Conservation (phyloP, 495 filamentous ascomycete species). For the Aspergillus wentii region DNA sequence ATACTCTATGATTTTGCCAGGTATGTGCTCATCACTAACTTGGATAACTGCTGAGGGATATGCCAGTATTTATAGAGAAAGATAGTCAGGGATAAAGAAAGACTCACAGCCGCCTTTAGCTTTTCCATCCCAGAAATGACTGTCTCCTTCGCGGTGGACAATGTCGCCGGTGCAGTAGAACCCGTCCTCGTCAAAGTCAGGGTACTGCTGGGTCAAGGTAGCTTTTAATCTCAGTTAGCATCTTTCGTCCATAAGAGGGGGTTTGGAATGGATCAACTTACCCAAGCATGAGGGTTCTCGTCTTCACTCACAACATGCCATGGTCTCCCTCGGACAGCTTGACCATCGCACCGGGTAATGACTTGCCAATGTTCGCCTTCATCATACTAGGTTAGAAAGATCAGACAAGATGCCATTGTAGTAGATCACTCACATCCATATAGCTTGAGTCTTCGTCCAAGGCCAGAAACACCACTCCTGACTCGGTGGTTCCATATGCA, state of each 20-base stretch:
- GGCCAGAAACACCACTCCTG: background rate
- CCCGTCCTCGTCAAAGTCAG: slow-evolving; percentile 7
- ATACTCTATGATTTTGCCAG: no score
- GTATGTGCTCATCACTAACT: no score
- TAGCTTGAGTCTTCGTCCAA: background rate
- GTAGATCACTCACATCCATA: background rate
- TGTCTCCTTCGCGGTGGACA: slow-evolving; percentile 3
- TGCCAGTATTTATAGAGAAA: no score
- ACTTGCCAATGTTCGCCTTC: slow-evolving; percentile 4
- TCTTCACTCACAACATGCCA: slow-evolving; percentile 4
- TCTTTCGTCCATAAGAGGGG: background rate
- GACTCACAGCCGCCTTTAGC: slow-evolving; percentile 8
- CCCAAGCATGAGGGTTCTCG: background rate
- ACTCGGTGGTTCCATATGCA: slow-evolving; percentile 1
- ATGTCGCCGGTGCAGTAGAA: slow-evolving; percentile 10
- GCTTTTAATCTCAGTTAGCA: background rate
- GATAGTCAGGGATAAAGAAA: no score
- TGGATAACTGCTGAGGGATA: no score
- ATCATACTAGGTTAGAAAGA: background rate
- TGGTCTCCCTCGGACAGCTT: slow-evolving; percentile 7
- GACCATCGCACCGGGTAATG: background rate
- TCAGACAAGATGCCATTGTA: background rate
- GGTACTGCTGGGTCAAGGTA: slow-evolving; percentile 7
- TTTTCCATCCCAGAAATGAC: slow-evolving; percentile 8
- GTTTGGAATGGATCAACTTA: background rate